Evolutionary conservation across 2,329 filamentous ascomycete species (phyloP).

Genomic region (Colletotrichum musae): DNA sequence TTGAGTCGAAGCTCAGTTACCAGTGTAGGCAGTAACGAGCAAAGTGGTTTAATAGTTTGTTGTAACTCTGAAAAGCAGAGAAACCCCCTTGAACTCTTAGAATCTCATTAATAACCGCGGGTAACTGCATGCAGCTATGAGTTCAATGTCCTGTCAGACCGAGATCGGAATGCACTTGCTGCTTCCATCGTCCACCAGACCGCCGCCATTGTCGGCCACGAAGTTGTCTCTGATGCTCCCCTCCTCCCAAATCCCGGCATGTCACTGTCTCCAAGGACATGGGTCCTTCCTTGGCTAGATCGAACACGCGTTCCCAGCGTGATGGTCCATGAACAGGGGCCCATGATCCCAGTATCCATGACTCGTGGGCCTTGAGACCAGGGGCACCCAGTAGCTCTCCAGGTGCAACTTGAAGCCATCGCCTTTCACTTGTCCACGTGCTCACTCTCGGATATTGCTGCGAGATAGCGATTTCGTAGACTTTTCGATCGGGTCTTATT

Average conservation of each 20-base stretch:
- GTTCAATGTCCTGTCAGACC: neutral
- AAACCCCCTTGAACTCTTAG: no score
- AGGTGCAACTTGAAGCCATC: constrained; percentile 13
- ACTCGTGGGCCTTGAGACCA: neutral
- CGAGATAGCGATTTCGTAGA: neutral
- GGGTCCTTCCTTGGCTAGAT: neutral
- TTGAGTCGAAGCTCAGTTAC: no score
- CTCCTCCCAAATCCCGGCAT: constrained; percentile 1
- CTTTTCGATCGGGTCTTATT: neutral
- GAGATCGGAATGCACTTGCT: neutral
- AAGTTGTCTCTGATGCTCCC: neutral
- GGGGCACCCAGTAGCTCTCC: neutral
- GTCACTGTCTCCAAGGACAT: neutral
- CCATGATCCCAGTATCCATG: neutral
- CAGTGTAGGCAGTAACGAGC: no score
- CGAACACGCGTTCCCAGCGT: neutral
- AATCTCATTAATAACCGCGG: no score
- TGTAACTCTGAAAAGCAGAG: no score
- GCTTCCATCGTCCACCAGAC: no score
- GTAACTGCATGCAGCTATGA: no score
- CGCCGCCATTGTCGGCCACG: neutral
- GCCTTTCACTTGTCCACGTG: constrained; percentile 28
- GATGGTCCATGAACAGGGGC: neutral
- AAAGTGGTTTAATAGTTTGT: no score
- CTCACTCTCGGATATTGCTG: neutral